Conservation (phyloP, 306 rosid species). For the Urtica urens region DNA sequence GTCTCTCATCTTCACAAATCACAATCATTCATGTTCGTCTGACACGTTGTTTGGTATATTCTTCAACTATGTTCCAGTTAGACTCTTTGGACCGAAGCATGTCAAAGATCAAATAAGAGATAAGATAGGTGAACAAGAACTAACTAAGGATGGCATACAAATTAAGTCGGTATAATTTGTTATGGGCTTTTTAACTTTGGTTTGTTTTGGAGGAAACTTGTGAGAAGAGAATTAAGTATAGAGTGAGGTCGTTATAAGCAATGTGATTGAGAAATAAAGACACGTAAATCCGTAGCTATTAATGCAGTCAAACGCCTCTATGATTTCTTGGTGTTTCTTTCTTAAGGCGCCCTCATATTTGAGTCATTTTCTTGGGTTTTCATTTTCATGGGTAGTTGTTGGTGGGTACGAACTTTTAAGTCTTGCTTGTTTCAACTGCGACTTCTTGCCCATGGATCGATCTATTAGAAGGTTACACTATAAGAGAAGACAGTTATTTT, state of each 20-base stretch:
- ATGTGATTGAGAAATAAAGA: constrained; percentile 6
- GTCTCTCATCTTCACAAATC: no score
- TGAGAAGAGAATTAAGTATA: constrained; percentile 3
- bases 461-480: neutral
- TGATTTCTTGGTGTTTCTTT: neutral
- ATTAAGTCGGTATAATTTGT: constrained; percentile 61
- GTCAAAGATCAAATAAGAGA: neutral
- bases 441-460: no score
- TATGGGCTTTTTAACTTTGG: constrained; percentile 19
- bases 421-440: neutral
- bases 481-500: no score
- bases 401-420: constrained; percentile 27
- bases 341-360: constrained; percentile 4
- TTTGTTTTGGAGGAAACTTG: constrained; percentile 13
- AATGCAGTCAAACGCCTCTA: no score
- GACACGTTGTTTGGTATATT: no score
- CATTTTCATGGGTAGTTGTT: constrained; percentile 38
- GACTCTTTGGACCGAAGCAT: constrained; percentile 26
- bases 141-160: neutral
- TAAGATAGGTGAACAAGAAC: constrained; percentile 54
- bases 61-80: no score
- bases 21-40: no score
- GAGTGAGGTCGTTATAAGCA: constrained; percentile 7
- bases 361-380: constrained; percentile 25
- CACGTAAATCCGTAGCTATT: neutral